Evolutionary conservation across 441 rosid genomes (phyloP).

Genomic region (Gossypium schwendimanii): DNA sequence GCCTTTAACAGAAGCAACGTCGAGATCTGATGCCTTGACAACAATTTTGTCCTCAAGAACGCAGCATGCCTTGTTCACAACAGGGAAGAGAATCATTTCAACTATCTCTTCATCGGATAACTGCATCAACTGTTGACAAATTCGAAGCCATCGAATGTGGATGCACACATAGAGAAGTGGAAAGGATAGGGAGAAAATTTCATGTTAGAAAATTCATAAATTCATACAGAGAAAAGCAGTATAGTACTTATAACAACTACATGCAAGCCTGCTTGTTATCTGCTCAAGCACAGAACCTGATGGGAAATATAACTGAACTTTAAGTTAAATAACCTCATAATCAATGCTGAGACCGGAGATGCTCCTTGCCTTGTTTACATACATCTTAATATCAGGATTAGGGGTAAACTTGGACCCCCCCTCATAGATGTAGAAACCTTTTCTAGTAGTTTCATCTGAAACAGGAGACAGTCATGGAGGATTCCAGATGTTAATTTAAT

Average conservation of each 20-base stretch:
- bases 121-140: neutral
- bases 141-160: neutral
- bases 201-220: neutral
- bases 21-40: constrained; percentile 1
- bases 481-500: neutral
- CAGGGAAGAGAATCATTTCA: constrained; percentile 11
- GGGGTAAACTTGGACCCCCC: neutral
- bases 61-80: constrained; percentile 8
- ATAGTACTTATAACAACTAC: neutral
- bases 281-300: neutral
- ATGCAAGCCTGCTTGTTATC: neutral
- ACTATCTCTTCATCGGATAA: neutral
- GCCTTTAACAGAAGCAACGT: constrained; percentile 8
- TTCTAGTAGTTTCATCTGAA: constrained; percentile 1
- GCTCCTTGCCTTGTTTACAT: constrained; percentile 4
- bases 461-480: neutral
- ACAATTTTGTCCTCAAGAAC: neutral
- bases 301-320: neutral
- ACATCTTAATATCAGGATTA: neutral
- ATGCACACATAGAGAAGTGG: neutral
- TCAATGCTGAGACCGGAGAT: neutral
- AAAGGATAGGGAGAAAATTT: neutral
- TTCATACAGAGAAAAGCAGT: neutral
- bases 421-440: constrained; percentile 3
- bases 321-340: constrained; percentile 1